phyloP scores from a whole-genome alignment of 202 grass and related monocot species.

The Schoenoplectus tabernaemontani region DNA sequence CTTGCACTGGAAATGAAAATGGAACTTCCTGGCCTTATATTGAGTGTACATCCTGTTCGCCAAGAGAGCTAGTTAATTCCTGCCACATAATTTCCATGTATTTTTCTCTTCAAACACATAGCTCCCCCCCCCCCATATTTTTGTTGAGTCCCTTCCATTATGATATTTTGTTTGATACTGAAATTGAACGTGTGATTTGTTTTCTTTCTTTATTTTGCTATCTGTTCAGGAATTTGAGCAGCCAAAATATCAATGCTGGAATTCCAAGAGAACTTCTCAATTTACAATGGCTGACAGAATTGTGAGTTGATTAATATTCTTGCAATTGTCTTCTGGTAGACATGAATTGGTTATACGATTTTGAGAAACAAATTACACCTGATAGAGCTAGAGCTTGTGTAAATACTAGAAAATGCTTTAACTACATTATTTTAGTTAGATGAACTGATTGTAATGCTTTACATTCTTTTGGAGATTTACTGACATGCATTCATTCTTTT shows the following conservation, averaged over 20 bases:
- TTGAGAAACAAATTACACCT: background rate
- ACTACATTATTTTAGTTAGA: background rate
- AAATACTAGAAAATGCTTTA: background rate
- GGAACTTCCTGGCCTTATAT: conserved; percentile 7
- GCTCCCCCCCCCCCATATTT: no score
- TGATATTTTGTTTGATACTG: background rate
- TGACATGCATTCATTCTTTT: background rate
- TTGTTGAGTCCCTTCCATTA: background rate
- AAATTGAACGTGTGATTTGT: background rate
- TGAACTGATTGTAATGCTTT: background rate
- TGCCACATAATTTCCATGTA: conserved; percentile 17
- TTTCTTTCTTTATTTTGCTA: background rate
- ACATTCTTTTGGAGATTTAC: background rate
- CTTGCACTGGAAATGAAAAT: background rate
- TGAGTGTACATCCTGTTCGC: background rate
- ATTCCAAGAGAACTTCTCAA: background rate
- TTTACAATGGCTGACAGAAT: background rate
- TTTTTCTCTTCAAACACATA: background rate
- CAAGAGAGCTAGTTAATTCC: background rate
- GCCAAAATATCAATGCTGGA: background rate
- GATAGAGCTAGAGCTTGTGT: background rate
- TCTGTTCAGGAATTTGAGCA: conserved; percentile 9
- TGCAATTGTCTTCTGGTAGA: background rate
- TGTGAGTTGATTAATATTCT: conserved; percentile 16
- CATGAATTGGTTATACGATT: background rate